These are phyloP conservation scores for Colletotrichum phormii DNA, from an alignment of 2,329 filamentous ascomycete species.

Conservation along the genomic window DNA sequence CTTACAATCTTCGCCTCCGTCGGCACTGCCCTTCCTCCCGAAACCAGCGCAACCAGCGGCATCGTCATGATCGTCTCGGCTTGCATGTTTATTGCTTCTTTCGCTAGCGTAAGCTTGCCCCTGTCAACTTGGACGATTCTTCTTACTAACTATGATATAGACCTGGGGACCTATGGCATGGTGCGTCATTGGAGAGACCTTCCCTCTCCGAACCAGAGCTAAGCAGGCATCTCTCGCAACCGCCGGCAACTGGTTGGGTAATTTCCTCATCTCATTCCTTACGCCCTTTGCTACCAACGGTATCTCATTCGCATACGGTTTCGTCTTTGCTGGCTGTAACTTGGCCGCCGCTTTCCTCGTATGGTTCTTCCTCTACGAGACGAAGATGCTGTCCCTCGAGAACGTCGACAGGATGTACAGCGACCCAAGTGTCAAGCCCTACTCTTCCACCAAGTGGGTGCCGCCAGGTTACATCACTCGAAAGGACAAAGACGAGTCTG, in stretches of 20 bases:
- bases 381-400: slow-evolving; percentile 73
- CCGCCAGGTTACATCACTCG: slow-evolving; percentile 57
- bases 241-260: slow-evolving; percentile 68
- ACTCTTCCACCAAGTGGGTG: slow-evolving; percentile 67
- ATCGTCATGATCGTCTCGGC: slow-evolving; percentile 78
- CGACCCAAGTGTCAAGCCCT: slow-evolving; percentile 66
- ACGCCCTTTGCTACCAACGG: slow-evolving; percentile 72
- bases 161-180: slow-evolving; percentile 79
- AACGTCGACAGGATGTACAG: slow-evolving; percentile 80
- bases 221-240: slow-evolving; percentile 67
- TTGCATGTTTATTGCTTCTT: slow-evolving; percentile 80
- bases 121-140: background rate
- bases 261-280: slow-evolving; percentile 76
- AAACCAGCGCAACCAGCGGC: slow-evolving; percentile 61
- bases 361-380: slow-evolving; percentile 78
- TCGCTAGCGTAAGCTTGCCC: slow-evolving; percentile 58
- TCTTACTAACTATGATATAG: slow-evolving; percentile 36
- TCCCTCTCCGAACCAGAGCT: slow-evolving; percentile 66
- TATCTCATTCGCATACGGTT: slow-evolving; percentile 74
- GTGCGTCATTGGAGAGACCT: slow-evolving; percentile 76
- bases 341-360: slow-evolving; percentile 68
- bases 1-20: slow-evolving; percentile 73
- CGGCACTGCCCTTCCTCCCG: slow-evolving; percentile 58
- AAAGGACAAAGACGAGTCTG: slow-evolving; percentile 47
- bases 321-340: slow-evolving; percentile 74